Percentiles rank a stretch among this genome's conserved stretches.
phyloP scores from a whole-genome alignment of 1,284 basidiomycete species.

The Cryptococcus sp. region DNA sequence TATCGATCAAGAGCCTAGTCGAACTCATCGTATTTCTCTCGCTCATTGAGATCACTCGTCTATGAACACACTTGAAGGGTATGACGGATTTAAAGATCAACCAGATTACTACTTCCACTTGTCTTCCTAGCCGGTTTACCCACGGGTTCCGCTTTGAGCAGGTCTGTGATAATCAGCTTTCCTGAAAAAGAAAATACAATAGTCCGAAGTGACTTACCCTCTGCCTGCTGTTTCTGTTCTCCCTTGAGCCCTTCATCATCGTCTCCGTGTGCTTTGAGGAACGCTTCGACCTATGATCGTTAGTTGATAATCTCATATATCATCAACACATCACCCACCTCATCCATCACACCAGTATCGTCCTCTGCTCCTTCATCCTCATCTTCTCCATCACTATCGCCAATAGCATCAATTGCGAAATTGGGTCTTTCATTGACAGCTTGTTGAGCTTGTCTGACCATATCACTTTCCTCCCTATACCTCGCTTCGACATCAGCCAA shows the following conservation, averaged over 20 bases:
- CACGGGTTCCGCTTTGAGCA: constrained; percentile 36
- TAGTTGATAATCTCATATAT: not conserved
- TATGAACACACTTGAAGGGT: no score
- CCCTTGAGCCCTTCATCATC: constrained; percentile 79
- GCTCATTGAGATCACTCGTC: no score
- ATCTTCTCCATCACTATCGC: constrained; percentile 71
- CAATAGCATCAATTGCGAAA: constrained; percentile 89
- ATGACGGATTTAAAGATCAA: not conserved
- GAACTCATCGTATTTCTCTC: no score
- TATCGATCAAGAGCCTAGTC: no score
- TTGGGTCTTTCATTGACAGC: constrained; percentile 82
- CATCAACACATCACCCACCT: constrained; percentile 51
- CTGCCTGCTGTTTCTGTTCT: constrained; percentile 67
- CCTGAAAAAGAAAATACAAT: not conserved
- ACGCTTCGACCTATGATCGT: constrained; percentile 68
- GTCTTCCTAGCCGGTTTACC: constrained; percentile 7
- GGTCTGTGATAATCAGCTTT: constrained; percentile 17
- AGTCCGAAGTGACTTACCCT: constrained; percentile 17
- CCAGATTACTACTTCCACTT: not conserved
- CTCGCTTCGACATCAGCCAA: constrained; percentile 36
- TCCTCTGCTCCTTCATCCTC: constrained; percentile 54
- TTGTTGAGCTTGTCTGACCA: constrained; percentile 72
- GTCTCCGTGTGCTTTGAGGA: constrained; percentile 64
- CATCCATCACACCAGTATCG: constrained; percentile 75
- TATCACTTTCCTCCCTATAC: constrained; percentile 47